Evolutionary conservation across 495 filamentous ascomycete genomes (phyloP).

Genomic region (Corynascus novoguineensis): DNA sequence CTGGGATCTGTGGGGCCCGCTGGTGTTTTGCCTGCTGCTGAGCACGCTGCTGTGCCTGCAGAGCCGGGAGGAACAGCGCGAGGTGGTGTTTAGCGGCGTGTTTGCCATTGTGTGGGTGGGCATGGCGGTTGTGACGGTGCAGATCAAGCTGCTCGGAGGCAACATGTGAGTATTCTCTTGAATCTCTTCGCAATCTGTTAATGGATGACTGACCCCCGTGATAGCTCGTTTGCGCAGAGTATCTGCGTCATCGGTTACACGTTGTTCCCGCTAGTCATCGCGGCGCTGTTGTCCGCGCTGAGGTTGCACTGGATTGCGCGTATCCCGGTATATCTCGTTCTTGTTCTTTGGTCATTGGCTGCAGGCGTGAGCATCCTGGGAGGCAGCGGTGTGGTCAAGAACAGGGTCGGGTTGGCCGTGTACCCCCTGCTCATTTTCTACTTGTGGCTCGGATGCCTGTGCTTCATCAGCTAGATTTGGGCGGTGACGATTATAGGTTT

Average conservation of each 20-base stretch:
- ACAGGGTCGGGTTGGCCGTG: conserved; percentile 90
- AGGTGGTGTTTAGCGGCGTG: conserved; percentile 86
- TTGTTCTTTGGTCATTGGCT: conserved; percentile 87
- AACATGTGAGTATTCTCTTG: conserved; percentile 71
- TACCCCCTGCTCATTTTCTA: conserved; percentile 98
- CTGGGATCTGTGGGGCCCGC: conserved; percentile 96
- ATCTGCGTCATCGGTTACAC: conserved; percentile 98
- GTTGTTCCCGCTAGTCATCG: conserved; percentile 95
- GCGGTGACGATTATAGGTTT: neutral
- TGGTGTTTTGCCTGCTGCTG: conserved; percentile 86
- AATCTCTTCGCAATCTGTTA: neutral
- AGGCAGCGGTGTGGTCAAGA: conserved; percentile 89
- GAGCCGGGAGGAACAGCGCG: conserved; percentile 69
- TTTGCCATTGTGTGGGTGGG: conserved; percentile 97
- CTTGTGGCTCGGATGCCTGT: conserved; percentile 83
- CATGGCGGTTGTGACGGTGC: conserved; percentile 93
- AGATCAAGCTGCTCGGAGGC: conserved; percentile 95
- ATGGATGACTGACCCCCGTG: neutral
- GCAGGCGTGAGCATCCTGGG: conserved; percentile 94
- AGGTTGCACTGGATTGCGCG: conserved; percentile 68
- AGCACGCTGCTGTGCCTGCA: conserved; percentile 77
- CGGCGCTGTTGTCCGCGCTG: conserved; percentile 79
- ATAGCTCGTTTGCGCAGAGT: conserved; percentile 95
- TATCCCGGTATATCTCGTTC: conserved; percentile 82
- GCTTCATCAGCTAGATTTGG: conserved; percentile 75